A percentile compares a stretch with the other conserved stretches of the same genome.
Conservation (phyloP, 2,329 filamentous ascomycete species). For the Verticillium isaacii region DNA sequence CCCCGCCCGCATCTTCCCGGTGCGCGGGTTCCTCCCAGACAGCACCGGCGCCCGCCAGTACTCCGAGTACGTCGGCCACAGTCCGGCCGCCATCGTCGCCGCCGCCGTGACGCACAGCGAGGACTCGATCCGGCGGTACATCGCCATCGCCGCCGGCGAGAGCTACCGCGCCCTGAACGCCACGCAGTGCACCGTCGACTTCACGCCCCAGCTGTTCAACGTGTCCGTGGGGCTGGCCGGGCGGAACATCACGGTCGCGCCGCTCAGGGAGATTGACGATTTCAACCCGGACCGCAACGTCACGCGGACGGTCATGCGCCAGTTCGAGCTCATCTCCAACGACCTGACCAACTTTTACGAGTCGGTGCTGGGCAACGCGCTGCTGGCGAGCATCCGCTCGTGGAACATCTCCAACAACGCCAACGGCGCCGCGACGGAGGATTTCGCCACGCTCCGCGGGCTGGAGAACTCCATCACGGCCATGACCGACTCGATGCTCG, state of each 20-base stretch:
- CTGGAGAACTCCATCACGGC: conserved; percentile 11
- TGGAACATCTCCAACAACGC: conserved; percentile 5
- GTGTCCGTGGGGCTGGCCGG: conserved; percentile 21
- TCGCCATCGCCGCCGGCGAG: conserved; percentile 23
- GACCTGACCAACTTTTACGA: conserved; percentile 30
- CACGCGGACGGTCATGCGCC: conserved; percentile 20
- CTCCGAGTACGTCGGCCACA: conserved; percentile 23
- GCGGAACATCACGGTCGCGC: conserved; percentile 20
- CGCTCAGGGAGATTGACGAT: conserved; percentile 13
- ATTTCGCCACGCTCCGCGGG: conserved; percentile 7
- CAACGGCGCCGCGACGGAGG: neutral
- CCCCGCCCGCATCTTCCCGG: conserved; percentile 7
- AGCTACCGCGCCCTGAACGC: conserved; percentile 22
- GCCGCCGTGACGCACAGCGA: conserved; percentile 22
- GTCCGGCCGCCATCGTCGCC: conserved; percentile 21
- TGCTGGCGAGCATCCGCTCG: conserved; percentile 23
- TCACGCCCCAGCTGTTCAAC: conserved; percentile 21
- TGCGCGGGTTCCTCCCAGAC: conserved; percentile 5
- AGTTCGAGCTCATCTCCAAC: conserved; percentile 29
- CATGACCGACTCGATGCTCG: conserved; percentile 18
- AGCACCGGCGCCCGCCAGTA: conserved; percentile 14
- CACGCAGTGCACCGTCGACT: conserved; percentile 24
- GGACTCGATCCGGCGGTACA: conserved; percentile 15
- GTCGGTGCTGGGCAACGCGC: conserved; percentile 26
- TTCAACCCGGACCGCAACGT: conserved; percentile 23